Percentiles rank a stretch among this genome's conserved stretches.
Conservation (phyloP, 176 grass and related monocot genomes). For the Bonia amplexicaulis region DNA sequence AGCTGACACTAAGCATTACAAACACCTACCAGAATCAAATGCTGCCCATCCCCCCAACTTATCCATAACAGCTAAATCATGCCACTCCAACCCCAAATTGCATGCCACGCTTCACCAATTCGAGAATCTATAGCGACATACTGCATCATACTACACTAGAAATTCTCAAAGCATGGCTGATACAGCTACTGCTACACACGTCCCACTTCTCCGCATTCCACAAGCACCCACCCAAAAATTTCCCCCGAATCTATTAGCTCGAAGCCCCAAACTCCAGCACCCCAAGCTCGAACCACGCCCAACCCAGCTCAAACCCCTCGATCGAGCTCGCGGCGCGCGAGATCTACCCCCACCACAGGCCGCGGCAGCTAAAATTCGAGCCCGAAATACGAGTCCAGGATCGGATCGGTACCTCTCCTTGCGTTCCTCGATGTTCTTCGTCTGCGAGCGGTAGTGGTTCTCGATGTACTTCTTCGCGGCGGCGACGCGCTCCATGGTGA, state of each 20-base stretch:
- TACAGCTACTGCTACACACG: background rate
- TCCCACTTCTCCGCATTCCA: constrained; percentile 6
- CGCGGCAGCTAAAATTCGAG: background rate
- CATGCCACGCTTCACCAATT: background rate
- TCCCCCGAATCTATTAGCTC: background rate
- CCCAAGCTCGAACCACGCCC: constrained; percentile 11
- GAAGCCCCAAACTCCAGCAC: background rate
- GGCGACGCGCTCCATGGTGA: constrained; percentile 96
- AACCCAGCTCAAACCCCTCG: constrained; percentile 12
- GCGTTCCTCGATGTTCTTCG: constrained; percentile 88
- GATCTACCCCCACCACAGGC: constrained; percentile 29
- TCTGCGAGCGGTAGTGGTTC: constrained; percentile 97
- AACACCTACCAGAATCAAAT: background rate
- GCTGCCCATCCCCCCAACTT: background rate
- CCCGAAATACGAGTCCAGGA: background rate
- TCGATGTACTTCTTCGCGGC: constrained; percentile 99
- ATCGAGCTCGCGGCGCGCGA: constrained; percentile 37
- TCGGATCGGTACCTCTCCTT: constrained; percentile 69
- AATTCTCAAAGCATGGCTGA: background rate
- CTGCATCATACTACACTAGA: background rate
- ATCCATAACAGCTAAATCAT: background rate
- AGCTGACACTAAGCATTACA: background rate
- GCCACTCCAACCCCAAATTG: background rate
- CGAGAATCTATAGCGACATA: background rate
- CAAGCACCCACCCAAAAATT: background rate